phyloP scores from a whole-genome alignment of 2,329 filamentous ascomycete genomes.

The Colletotrichum camelliae region DNA sequence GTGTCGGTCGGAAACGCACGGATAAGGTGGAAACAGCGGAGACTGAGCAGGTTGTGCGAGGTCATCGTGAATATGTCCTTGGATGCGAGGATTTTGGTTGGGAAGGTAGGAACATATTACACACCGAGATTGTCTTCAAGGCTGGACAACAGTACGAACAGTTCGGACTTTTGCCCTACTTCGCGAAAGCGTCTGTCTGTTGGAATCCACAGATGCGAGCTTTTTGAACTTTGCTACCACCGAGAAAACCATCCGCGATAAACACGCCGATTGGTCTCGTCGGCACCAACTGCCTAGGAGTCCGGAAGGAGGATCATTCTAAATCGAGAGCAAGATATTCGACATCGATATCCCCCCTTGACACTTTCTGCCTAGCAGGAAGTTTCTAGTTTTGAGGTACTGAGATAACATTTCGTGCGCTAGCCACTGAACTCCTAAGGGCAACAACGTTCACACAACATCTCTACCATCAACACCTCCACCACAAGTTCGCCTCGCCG shows the following conservation, averaged over 20 bases:
- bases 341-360: accelerated
- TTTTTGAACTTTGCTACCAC: background rate
- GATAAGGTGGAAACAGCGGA: background rate
- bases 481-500: no score
- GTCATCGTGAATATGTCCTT: background rate
- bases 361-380: background rate
- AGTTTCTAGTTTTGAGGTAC: background rate
- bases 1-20: background rate
- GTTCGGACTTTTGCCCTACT: background rate
- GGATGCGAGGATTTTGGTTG: background rate
- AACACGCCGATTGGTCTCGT: background rate
- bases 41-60: background rate
- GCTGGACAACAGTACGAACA: background rate
- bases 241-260: background rate
- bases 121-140: background rate
- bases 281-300: accelerated
- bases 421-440: no score
- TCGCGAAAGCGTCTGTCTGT: background rate
- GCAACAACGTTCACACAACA: no score
- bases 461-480: no score
- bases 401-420: no score
- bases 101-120: background rate
- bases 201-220: accelerated
- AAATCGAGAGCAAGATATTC: background rate
- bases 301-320: background rate